Percentiles rank a stretch among this genome's conserved stretches.
These are phyloP conservation scores for Voacanga thouarsii DNA, from an alignment of 257 asterid genomes.

Conservation along the genomic window DNA sequence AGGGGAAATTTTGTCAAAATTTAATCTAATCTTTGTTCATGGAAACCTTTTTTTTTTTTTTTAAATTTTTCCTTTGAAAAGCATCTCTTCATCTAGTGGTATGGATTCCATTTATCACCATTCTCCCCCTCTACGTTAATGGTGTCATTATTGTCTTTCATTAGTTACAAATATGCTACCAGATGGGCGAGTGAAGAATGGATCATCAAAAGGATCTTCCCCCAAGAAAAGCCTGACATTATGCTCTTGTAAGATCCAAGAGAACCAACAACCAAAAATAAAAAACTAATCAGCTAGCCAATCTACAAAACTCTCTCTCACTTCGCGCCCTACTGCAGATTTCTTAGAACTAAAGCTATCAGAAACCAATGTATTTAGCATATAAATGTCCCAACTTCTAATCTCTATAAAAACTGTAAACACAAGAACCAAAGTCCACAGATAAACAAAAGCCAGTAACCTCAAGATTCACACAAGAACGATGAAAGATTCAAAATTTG, in stretches of 20 bases:
- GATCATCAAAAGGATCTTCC: constrained; percentile 65
- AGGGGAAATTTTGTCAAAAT: too few species aligned
- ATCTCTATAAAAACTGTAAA: not conserved
- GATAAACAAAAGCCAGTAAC: not conserved
- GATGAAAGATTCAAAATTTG: not conserved
- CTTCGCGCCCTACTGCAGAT: not conserved
- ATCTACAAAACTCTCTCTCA: not conserved
- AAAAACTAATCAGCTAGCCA: too few species aligned
- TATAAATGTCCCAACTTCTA: not conserved
- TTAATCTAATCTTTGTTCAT: too few species aligned
- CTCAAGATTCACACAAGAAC: not conserved
- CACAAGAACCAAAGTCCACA: not conserved
- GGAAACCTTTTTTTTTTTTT: too few species aligned
- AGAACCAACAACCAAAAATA: constrained; percentile 2
- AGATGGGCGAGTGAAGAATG: constrained; percentile 53
- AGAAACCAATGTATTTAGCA: not conserved
- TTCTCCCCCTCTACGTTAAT: constrained; percentile 11
- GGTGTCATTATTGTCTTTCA: constrained; percentile 22
- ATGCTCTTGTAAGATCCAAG: constrained; percentile 5
- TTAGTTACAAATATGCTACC: constrained; percentile 23
- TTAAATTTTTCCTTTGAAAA: too few species aligned
- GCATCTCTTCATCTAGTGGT: too few species aligned
- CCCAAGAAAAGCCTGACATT: constrained; percentile 48
- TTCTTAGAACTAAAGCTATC: not conserved
- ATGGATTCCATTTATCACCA: too few species aligned